These are phyloP conservation scores for Exsudoporus frostii DNA, from an alignment of 768 basidiomycete species.

Conservation along the genomic window DNA sequence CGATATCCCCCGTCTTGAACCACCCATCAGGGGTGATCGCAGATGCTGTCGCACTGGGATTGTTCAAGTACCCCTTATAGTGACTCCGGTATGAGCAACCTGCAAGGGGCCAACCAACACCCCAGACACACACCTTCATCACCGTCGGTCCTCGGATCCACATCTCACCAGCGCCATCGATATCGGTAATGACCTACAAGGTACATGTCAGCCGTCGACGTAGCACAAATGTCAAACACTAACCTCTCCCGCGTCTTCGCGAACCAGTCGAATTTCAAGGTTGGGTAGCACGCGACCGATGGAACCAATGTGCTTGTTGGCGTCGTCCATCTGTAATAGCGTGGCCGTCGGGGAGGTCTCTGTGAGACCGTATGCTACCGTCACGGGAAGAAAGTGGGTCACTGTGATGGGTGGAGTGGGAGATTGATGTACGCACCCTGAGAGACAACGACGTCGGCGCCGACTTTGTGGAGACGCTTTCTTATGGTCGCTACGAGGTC, in stretches of 20 bases:
- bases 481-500: conserved; percentile 53
- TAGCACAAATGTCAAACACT: background rate
- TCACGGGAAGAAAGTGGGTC: background rate
- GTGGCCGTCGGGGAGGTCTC: conserved; percentile 78
- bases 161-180: conserved; percentile 63
- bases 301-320: conserved; percentile 53
- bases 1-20: conserved; percentile 91
- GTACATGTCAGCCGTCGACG: background rate
- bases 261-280: conserved; percentile 70
- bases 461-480: conserved; percentile 38
- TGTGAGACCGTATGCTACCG: conserved; percentile 70
- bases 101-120: background rate
- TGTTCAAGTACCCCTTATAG: conserved; percentile 71
- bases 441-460: conserved; percentile 38
- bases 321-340: conserved; percentile 44
- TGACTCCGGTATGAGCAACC: background rate
- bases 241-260: conserved; percentile 53
- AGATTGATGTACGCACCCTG: conserved; percentile 43
- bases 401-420: background rate
- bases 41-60: conserved; percentile 62
- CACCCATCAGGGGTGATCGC: conserved; percentile 72
- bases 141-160: conserved; percentile 77
- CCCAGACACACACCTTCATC: conserved; percentile 60
- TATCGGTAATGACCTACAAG: conserved; percentile 24
- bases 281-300: conserved; percentile 72